Base-by-base conservation (phyloP, 305 asterid genomes). In the Vinca major region DNA sequence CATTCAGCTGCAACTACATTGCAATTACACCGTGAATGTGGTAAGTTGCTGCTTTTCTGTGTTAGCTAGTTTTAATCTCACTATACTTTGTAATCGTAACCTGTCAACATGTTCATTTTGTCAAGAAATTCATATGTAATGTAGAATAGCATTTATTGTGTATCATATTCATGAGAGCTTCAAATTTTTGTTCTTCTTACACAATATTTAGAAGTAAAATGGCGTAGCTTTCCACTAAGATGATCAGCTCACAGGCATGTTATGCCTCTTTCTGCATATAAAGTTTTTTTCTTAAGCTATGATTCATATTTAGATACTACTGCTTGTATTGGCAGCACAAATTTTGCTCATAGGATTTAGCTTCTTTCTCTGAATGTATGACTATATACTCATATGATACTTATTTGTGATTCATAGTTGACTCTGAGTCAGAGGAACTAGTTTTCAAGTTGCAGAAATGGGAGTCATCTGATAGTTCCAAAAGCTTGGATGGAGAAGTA, bases 1-100 rank as follows among this genome's bases (percentile, higher is more conserved):
- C 97, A 89, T 80, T 74, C 75, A 62, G 93, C 97, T 71, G 78
- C 97, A 49, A 89, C 96, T 52, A 79, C 86, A 48, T 61, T 91
- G 78, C 82, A 77, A 74, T 73, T 86, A 54, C 41, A 81, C 16
- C 60, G 49, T 68, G 63, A 43, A 52, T 70, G 69, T 62, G 93
- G 90, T 87, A 83, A 19, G 56, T 66, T 61, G 39, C 45, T 52
- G 50, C 63, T 48, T 50, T 20, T 37, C 49, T 48, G 48, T 49
- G 36, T 63, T 60, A 58, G 64, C 64, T 60, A 60, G 39, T 36
- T 44, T 43, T 45, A 10, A 7, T 63, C 9, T 63, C 19, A 20
- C 37, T 2, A 26, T 26, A 2, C 65, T 65, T 43, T 4, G 55
- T 63, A n/a, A 1, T 36, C 64, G 66, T 57, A 19, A 7, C 0